Evolutionary conservation across 257 asterid genomes (phyloP), one percentile per base, ranked within the genome.

Genomic region (Scutellaria galericulata): DNA sequence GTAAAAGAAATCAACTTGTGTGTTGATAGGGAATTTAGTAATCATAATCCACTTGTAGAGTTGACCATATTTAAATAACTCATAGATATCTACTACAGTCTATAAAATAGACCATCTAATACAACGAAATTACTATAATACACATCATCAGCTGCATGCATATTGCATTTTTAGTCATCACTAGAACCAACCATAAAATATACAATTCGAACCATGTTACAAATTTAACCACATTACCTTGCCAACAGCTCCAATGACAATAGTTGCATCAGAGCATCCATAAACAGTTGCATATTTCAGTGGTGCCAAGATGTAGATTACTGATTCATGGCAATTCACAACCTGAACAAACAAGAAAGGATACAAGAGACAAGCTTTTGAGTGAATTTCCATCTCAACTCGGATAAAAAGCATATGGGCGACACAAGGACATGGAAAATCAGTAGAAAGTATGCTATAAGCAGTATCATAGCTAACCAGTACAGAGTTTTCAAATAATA

Each of bases 191-290:
- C 65, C 44, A 75, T 57, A 22, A 54, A 46, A 24, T 7, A 40
- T 45, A 47, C 65, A 64, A 56, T 50, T 56, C 55, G 65, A 69
- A 65, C 47, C 70, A 56, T 7, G 59, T 62, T 39, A 56, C 24
- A 66, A 72, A 71, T 18, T 64, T 39, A 39, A 62, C 64, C 22
- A 54, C 54, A 48, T 66, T 87, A 93, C 98, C 97, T 93, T 91
- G 90, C 98, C 98, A 80, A 93, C 90, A 56, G 98, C 97, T 65
- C 98, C 98, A 58, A 93, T 84, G 81, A 93, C 85, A 63, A 93
- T 88, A 42, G 98, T 93, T 58, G 98, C 98, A 83, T 93, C 98
- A 71, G 98, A 93, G 85, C 98, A 93, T 80, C 97, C 98, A 78
- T 93, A 93, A 58, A 91, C 85, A 45, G 94, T 89, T 31, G 93